A percentile compares a stretch with the other conserved stretches of the same genome.
These are phyloP conservation scores for Paraglomus brasilianum DNA, from an alignment of 192 early-diverging fungal genomes.

Conservation along the genomic window DNA sequence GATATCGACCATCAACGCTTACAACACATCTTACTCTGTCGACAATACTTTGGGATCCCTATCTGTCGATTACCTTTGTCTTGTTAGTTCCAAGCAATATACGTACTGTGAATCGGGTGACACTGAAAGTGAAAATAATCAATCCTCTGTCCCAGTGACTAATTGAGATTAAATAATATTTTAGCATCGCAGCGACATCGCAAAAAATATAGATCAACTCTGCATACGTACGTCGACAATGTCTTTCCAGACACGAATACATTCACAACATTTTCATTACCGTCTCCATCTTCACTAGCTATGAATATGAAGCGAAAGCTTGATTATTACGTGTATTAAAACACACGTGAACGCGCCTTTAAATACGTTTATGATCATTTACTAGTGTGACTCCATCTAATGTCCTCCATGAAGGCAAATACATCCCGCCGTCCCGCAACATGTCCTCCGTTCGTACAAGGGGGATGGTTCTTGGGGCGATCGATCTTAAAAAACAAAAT, in stretches of 20 bases:
- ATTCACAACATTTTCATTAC: constrained; percentile 8
- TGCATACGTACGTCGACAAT: constrained; percentile 6
- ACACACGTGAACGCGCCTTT: background rate
- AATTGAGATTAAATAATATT: background rate
- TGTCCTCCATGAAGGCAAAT: background rate
- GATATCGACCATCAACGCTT: too few relatives aligned
- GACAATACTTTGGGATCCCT: background rate
- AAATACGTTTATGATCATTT: background rate
- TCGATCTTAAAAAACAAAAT: too few relatives aligned
- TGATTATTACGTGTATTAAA: background rate
- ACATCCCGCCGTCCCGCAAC: too few relatives aligned
- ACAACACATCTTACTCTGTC: too few relatives aligned
- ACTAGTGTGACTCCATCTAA: constrained; percentile 3
- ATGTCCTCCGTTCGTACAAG: too few relatives aligned
- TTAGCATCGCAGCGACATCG: constrained; percentile 10
- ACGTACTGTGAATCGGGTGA: constrained; percentile 78
- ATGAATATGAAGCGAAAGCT: background rate
- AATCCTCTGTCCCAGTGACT: constrained; percentile 1
- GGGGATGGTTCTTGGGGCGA: too few relatives aligned
- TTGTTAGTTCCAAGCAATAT: constrained; percentile 69
- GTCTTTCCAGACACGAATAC: constrained; percentile 19
- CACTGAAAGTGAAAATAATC: constrained; percentile 52
- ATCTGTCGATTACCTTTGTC: constrained; percentile 53
- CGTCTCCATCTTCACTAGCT: constrained; percentile 20
- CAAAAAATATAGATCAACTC: background rate